A percentile compares a stretch with the other conserved stretches of the same genome.
Evolutionary conservation across 2,329 filamentous ascomycete genomes (phyloP).

Genomic region (Cordyceps pruinosa): DNA sequence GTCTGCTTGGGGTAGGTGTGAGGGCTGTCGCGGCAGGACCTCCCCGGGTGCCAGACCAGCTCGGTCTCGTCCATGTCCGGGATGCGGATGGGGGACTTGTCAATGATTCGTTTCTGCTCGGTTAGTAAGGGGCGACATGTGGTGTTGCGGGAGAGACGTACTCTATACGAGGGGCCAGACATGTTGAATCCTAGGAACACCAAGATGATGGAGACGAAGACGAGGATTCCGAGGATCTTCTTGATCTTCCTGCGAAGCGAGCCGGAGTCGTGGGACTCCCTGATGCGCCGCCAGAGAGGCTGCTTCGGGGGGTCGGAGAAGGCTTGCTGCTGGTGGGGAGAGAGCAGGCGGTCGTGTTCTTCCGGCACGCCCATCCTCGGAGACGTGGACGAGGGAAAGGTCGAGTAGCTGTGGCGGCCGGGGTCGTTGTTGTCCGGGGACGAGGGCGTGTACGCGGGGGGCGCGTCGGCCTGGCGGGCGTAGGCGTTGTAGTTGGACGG

Average conservation of each 20-base stretch:
- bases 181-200: conserved; percentile 21
- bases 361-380: conserved; percentile 35
- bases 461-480: conserved; percentile 31
- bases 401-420: conserved; percentile 41
- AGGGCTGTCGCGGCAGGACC: conserved; percentile 21
- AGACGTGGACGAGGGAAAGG: conserved; percentile 27
- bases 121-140: background rate
- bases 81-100: conserved; percentile 20
- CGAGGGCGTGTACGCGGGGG: conserved; percentile 39
- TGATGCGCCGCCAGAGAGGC: conserved; percentile 26
- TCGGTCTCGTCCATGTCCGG: conserved; percentile 18
- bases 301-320: conserved; percentile 22
- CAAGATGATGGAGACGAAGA: conserved; percentile 27
- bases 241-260: conserved; percentile 23
- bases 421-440: conserved; percentile 25
- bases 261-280: conserved; percentile 15
- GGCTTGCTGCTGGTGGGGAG: conserved; percentile 41
- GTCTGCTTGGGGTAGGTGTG: conserved; percentile 16
- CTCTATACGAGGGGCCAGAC: conserved; percentile 20
- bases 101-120: conserved; percentile 17
- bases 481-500: background rate
- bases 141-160: conserved; percentile 17
- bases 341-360: conserved; percentile 38
- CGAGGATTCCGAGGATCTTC: conserved; percentile 24
- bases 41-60: conserved; percentile 22